Evolutionary conservation across 768 basidiomycete species (phyloP).

Genomic region (Solioccasus polychromus): DNA sequence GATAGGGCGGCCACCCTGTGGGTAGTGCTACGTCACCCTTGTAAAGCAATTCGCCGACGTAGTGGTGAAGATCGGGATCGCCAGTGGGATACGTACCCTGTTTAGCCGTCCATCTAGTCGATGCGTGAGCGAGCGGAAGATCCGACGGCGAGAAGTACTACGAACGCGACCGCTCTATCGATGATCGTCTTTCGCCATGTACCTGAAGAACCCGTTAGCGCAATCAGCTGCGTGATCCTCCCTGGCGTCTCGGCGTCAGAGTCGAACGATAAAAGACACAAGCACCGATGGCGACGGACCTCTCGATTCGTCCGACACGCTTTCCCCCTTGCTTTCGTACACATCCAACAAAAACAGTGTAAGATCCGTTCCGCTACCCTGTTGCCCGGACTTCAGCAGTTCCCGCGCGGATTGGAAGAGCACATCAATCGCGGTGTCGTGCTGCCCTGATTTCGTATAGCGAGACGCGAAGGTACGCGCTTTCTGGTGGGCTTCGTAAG

Average conservation of each 20-base stretch:
- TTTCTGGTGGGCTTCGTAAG: constrained; percentile 95
- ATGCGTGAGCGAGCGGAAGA: constrained; percentile 17
- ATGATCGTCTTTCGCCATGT: constrained; percentile 90
- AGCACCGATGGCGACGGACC: constrained; percentile 46
- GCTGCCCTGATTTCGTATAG: constrained; percentile 76
- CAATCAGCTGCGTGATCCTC: constrained; percentile 87
- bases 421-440: constrained; percentile 86
- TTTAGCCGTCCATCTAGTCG: constrained; percentile 79
- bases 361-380: constrained; percentile 89
- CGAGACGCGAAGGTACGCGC: constrained; percentile 92
- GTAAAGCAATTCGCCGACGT: constrained; percentile 83
- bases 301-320: constrained; percentile 72
- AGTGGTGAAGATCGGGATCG: constrained; percentile 85
- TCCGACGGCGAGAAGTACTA: constrained; percentile 15
- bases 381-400: constrained; percentile 83
- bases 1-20: not conserved
- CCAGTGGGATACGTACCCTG: constrained; percentile 79
- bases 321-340: constrained; percentile 72
- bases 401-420: constrained; percentile 88
- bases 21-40: constrained; percentile 54
- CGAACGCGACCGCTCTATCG: constrained; percentile 80
- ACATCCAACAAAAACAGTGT: constrained; percentile 76
- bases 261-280: not conserved
- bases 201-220: constrained; percentile 73
- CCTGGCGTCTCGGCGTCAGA: constrained; percentile 42